Evolutionary conservation across 768 basidiomycete genomes (phyloP).

Genomic region (Mrakia frigida): DNA sequence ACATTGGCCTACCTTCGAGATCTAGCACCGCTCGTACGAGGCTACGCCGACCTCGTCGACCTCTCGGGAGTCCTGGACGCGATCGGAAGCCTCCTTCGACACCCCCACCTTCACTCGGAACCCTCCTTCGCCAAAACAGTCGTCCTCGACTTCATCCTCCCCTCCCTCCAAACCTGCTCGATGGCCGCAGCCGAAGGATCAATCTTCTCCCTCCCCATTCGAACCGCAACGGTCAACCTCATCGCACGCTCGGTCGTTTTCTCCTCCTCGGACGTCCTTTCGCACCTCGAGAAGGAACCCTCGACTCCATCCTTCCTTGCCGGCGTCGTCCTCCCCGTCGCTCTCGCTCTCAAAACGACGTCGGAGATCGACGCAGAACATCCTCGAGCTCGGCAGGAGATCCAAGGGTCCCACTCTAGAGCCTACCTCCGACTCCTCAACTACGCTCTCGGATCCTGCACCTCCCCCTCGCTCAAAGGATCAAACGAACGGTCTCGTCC

Average conservation of each 20-base stretch:
- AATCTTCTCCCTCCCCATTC: constrained; percentile 47
- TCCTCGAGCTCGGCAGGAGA: constrained; percentile 50
- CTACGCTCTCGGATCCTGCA: constrained; percentile 56
- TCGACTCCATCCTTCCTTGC: constrained; percentile 61
- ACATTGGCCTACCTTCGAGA: constrained; percentile 55
- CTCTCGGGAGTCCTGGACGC: constrained; percentile 57
- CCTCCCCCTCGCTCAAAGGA: constrained; percentile 30
- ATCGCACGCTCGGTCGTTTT: constrained; percentile 49
- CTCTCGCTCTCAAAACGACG: constrained; percentile 54
- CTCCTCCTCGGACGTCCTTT: constrained; percentile 53
- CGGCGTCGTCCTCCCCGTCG: constrained; percentile 60
- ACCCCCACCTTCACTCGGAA: constrained; percentile 55
- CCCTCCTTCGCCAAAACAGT: constrained; percentile 49
- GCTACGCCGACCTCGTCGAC: constrained; percentile 53
- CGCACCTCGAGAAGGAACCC: constrained; percentile 54
- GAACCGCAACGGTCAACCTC: constrained; percentile 41
- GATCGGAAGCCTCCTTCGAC: constrained; percentile 49
- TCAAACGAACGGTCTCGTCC: constrained; percentile 30
- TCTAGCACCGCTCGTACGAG: constrained; percentile 55
- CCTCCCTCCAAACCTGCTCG: constrained; percentile 52
- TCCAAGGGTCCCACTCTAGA: constrained; percentile 49
- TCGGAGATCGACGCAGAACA: constrained; percentile 49
- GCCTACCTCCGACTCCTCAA: constrained; percentile 62
- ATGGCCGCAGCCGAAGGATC: constrained; percentile 49
- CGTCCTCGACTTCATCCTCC: constrained; percentile 43